These are phyloP conservation scores for Rhododendron williamsianum DNA, from an alignment of 148 eudicot genomes.

Conservation along the genomic window DNA sequence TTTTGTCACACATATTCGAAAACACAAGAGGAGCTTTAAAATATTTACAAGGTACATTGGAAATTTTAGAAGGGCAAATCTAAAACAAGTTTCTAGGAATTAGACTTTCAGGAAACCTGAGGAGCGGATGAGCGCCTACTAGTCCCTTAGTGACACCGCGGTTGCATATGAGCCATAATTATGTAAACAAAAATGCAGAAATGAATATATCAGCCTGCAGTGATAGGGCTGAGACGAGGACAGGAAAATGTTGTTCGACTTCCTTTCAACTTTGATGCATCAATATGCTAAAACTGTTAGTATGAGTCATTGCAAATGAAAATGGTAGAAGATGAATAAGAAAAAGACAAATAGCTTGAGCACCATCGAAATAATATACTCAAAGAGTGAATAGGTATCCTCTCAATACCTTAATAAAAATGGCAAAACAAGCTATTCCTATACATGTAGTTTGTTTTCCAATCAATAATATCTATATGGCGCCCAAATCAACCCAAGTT, in stretches of 20 bases:
- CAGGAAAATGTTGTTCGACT: too few relatives aligned
- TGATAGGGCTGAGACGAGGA: too few relatives aligned
- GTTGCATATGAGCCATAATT: not conserved
- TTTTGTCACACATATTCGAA: not conserved
- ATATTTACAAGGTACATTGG: not conserved
- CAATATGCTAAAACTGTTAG: not conserved
- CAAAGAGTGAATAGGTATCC: not conserved
- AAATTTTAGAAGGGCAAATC: not conserved
- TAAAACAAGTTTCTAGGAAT: not conserved
- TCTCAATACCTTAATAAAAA: not conserved
- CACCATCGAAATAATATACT: not conserved
- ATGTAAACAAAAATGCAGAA: not conserved
- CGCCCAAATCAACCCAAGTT: not conserved
- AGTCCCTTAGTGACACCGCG: not conserved
- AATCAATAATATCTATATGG: not conserved
- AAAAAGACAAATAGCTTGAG: not conserved
- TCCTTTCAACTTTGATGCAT: not conserved
- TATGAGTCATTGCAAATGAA: not conserved
- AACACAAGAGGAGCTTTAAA: not conserved
- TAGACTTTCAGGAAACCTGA: not conserved
- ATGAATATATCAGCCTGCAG: not conserved
- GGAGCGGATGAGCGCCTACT: not conserved
- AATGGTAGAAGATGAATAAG: not conserved
- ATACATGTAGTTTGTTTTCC: not conserved
- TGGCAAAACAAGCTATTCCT: not conserved